phyloP scores from a whole-genome alignment of 352 stramenopile species.

The Phytophthora niederhauseri region DNA sequence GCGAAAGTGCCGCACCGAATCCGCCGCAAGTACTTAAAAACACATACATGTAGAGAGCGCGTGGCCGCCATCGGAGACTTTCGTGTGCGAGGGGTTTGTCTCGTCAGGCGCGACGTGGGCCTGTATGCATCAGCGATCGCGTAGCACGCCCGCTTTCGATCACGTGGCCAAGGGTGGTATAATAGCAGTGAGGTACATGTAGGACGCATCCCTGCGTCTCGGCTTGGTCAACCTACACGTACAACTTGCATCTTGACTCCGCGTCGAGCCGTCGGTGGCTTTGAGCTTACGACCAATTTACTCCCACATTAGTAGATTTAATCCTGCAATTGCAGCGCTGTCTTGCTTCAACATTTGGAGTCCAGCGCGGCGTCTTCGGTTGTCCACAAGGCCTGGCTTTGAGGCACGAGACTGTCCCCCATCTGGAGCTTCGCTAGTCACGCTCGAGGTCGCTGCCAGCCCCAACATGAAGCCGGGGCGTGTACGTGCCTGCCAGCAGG shows the following conservation, averaged over 20 bases:
- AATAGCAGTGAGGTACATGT: constrained; percentile 3
- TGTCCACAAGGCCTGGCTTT: constrained; percentile 4
- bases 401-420: neutral
- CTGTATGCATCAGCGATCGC: constrained; percentile 15
- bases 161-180: constrained; percentile 30
- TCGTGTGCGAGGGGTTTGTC: too few relatives aligned
- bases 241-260: too few relatives aligned
- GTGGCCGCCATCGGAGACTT: constrained; percentile 9
- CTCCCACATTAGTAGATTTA: neutral
- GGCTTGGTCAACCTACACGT: too few relatives aligned
- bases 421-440: constrained; percentile 9
- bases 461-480: neutral
- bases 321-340: neutral
- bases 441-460: neutral
- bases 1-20: constrained; percentile 15
- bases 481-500: constrained; percentile 38
- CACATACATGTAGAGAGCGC: neutral
- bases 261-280: too few relatives aligned
- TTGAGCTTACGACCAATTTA: too few relatives aligned
- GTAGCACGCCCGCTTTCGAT: constrained; percentile 15
- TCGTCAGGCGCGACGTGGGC: neutral
- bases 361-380: neutral
- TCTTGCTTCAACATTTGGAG: neutral
- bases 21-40: neutral
- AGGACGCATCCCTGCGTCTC: constrained; percentile 13